Evolutionary conservation across 352 stramenopile genomes (phyloP).

Genomic region (Phytophthora pistaciae): DNA sequence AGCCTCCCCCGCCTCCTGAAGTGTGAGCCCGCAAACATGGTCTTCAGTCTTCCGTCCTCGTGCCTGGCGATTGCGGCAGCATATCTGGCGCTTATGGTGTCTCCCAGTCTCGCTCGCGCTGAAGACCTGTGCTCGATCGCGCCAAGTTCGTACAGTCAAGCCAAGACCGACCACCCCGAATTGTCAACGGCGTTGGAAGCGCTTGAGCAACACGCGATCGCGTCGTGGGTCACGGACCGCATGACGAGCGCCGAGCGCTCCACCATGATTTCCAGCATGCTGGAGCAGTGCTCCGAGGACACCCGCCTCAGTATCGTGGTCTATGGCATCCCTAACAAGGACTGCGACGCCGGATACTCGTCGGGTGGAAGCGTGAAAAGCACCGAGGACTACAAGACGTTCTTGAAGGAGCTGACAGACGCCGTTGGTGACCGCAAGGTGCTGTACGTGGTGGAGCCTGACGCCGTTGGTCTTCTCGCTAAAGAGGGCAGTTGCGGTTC

Average conservation of each 20-base stretch:
- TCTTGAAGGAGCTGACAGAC: constrained; percentile 48
- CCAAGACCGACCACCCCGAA: constrained; percentile 45
- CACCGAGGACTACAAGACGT: constrained; percentile 47
- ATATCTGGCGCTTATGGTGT: constrained; percentile 7
- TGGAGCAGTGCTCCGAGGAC: constrained; percentile 38
- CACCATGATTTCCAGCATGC: constrained; percentile 35
- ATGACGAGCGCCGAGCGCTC: constrained; percentile 26
- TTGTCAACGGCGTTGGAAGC: constrained; percentile 41
- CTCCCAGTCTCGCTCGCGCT: constrained; percentile 1
- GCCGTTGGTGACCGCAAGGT: constrained; percentile 57
- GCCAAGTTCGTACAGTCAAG: constrained; percentile 34
- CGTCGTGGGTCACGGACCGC: constrained; percentile 65
- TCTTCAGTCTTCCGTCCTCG: constrained; percentile 11
- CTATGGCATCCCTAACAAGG: constrained; percentile 72
- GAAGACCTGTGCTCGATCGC: constrained; percentile 45
- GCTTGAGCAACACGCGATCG: constrained; percentile 50
- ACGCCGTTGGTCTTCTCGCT: constrained; percentile 55
- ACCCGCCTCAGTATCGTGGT: constrained; percentile 59
- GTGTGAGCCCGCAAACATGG: constrained; percentile 14
- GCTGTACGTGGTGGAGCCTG: constrained; percentile 68
- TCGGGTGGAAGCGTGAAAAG: constrained; percentile 39
- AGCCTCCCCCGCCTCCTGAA: constrained; percentile 7
- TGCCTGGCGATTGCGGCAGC: constrained; percentile 8
- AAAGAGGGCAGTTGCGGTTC: constrained; percentile 49
- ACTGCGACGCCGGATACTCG: constrained; percentile 59